Evolutionary conservation across 768 basidiomycete species (phyloP).

Genomic region (Postia placenta): DNA sequence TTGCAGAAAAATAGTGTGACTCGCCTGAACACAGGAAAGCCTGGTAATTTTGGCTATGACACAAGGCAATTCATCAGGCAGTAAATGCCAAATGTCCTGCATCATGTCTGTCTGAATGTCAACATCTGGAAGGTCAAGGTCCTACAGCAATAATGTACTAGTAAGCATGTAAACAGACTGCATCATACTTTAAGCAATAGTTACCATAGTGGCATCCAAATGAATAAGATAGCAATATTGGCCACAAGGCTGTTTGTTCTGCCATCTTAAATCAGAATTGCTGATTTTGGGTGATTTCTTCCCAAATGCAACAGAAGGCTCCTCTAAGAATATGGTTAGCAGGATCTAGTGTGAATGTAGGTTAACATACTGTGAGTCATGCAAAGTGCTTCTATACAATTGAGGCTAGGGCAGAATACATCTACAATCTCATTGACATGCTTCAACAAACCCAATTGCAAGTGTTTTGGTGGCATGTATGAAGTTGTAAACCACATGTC

Average conservation of each 20-base stretch:
- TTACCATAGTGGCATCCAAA: not conserved
- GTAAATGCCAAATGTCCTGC: too few relatives aligned
- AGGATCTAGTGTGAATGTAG: too few relatives aligned
- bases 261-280: not conserved
- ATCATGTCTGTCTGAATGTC: too few relatives aligned
- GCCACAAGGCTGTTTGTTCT: not conserved
- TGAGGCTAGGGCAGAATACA: constrained; percentile 40
- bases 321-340: not conserved
- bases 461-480: not conserved
- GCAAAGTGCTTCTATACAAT: constrained; percentile 38
- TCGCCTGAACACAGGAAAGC: constrained; percentile 5
- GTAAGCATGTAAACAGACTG: not conserved
- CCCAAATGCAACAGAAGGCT: not conserved
- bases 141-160: too few relatives aligned
- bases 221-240: not conserved
- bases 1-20: not conserved
- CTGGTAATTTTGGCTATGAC: not conserved
- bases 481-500: not conserved
- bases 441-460: constrained; percentile 14
- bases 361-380: constrained; percentile 28
- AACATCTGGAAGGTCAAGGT: too few relatives aligned
- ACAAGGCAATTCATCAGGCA: constrained; percentile 7
- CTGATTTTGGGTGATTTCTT: not conserved
- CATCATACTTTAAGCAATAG: not conserved
- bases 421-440: constrained; percentile 27